Base-by-base conservation (phyloP, 2,329 filamentous ascomycete genomes). In the Monosporascus sp. region DNA sequence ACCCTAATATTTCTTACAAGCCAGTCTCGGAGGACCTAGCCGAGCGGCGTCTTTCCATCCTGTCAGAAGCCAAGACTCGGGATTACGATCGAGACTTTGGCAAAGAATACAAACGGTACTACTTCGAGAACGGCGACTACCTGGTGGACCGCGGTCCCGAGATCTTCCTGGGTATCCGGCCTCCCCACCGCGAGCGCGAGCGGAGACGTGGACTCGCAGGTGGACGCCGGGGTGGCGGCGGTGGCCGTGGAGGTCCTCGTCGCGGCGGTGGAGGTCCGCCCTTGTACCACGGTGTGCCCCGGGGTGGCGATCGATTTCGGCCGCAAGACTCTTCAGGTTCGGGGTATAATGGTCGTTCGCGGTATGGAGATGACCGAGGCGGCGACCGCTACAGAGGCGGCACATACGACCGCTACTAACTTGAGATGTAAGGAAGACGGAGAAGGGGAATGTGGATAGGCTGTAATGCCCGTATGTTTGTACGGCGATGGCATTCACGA, bases 61-160 rank as follows among this genome's bases (percentile, higher is more conserved):
- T 84, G 66, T 72, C 67, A 15, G 69, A 71, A 18, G 75, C 74
- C 57, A 80, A 80, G 67, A 73, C 74, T 7, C 67, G 62, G 35
- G 70, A 77, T 45, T 63, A 64, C 25, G 55, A 68, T 20, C 69
- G 75, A 14, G 71, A 76, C 44, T 61, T 76, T 38, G 77, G 74
- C 56, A 71, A 77, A 50, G 77, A 81, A 50, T 80, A 82, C 70
- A 84, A 88, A 65, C 78, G 88, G 35, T 90, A 89, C 66, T 87
- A 85, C 0, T 91, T 91, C 61, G 87, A 90, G 67, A 74, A 85
- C 52, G 78, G 76, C 1, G 82, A 85, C 55, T 65, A 70, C 6
- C 83, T 91, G 51, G 86, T 91, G 45, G 87, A 91, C 66, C 78
- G 85, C 51, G 88, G 88, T 15, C 82, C 82, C 17, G 88, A 91